Conservation (phyloP, 2,329 filamentous ascomycete genomes). For the Zasmidium cellare region DNA sequence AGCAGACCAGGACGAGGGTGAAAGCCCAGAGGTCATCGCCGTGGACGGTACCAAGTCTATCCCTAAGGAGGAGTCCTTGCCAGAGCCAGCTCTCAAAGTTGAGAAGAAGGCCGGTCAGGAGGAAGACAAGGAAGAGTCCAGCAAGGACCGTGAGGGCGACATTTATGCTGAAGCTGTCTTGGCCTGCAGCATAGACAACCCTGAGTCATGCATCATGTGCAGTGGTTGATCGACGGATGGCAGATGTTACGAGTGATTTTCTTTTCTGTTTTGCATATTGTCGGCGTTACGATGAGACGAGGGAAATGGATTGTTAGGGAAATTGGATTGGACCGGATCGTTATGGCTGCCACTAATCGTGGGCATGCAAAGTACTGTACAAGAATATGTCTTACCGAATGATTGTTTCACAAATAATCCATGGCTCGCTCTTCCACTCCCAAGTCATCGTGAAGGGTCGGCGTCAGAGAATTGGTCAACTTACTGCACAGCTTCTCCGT, state of each 20-base stretch:
- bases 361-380: conserved; percentile 21
- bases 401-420: not conserved
- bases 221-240: conserved; percentile 62
- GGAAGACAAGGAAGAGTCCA: conserved; percentile 72
- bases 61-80: conserved; percentile 66
- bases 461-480: too few relatives aligned
- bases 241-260: conserved; percentile 13
- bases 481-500: too few relatives aligned
- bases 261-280: conserved; percentile 11
- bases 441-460: too few relatives aligned
- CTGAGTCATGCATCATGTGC: conserved; percentile 95
- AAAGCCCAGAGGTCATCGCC: conserved; percentile 75
- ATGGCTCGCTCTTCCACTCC: not conserved
- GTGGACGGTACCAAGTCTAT: conserved; percentile 63
- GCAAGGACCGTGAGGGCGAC: conserved; percentile 76
- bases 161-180: conserved; percentile 94
- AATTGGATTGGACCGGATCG: conserved; percentile 7
- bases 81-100: conserved; percentile 54
- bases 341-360: conserved; percentile 25
- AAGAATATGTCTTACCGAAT: conserved; percentile 15
- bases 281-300: conserved; percentile 10
- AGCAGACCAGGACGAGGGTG: conserved; percentile 74
- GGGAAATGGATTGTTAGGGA: conserved; percentile 7
- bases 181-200: conserved; percentile 96
- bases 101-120: conserved; percentile 57